Conservation (phyloP, 495 filamentous ascomycete genomes). For the Bathelium albidoporum region DNA sequence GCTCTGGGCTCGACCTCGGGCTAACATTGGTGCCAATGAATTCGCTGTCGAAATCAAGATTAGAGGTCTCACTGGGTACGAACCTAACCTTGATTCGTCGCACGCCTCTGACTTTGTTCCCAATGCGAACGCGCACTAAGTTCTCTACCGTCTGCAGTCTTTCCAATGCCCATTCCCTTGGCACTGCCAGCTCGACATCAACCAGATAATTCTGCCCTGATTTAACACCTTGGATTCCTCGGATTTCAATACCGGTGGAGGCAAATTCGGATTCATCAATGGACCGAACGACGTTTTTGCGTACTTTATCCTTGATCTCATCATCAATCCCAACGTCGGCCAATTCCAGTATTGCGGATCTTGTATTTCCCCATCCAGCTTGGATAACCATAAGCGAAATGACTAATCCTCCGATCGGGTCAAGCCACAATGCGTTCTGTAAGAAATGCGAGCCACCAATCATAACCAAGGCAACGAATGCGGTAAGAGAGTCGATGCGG, state of each 20-base stretch:
- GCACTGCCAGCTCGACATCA: slow-evolving; percentile 74
- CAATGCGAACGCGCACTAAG: slow-evolving; percentile 55
- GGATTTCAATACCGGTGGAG: slow-evolving; percentile 41
- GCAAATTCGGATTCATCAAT: slow-evolving; percentile 31
- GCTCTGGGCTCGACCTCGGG: slow-evolving; percentile 54
- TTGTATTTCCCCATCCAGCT: slow-evolving; percentile 80
- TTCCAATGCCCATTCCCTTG: slow-evolving; percentile 58
- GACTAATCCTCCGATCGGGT: slow-evolving; percentile 85
- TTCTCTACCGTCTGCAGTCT: slow-evolving; percentile 61
- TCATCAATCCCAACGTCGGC: slow-evolving; percentile 81
- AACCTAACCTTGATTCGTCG: slow-evolving; percentile 74
- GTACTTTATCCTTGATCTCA: slow-evolving; percentile 64
- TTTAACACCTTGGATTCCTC: slow-evolving; percentile 78
- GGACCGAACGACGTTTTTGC: slow-evolving; percentile 49
- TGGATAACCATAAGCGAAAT: slow-evolving; percentile 89
- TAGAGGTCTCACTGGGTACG: slow-evolving; percentile 49
- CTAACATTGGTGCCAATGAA: slow-evolving; percentile 63
- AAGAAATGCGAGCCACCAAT: slow-evolving; percentile 86
- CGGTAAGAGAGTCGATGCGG: slow-evolving; percentile 88
- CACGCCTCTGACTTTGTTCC: slow-evolving; percentile 67
- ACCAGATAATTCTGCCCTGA: slow-evolving; percentile 90
- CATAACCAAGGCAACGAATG: slow-evolving; percentile 77
- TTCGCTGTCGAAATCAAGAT: slow-evolving; percentile 56
- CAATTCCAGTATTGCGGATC: slow-evolving; percentile 70
- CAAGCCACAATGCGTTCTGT: slow-evolving; percentile 74